Conservation (phyloP, 768 basidiomycete species). For the Termitomyces sp. region DNA sequence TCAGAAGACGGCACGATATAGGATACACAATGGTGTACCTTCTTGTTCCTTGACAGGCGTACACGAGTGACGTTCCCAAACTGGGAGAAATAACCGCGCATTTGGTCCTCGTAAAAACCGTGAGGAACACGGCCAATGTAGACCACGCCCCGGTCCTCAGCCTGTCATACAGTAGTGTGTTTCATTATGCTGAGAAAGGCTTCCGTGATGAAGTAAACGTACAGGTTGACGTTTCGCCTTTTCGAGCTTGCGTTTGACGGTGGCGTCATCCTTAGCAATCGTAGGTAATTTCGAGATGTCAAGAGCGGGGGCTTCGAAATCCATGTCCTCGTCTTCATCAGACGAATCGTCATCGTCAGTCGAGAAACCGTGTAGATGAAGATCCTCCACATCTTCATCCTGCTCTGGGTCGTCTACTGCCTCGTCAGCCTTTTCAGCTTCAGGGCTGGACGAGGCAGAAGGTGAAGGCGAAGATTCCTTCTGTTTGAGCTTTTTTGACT, state of each 20-base stretch:
- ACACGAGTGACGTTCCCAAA: conserved; percentile 88
- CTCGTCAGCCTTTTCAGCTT: conserved; percentile 15
- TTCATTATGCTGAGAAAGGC: conserved; percentile 1
- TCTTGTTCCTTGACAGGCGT: conserved; percentile 90
- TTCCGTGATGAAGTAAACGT: conserved; percentile 20
- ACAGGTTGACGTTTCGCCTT: conserved; percentile 65
- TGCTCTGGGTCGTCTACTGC: conserved; percentile 16
- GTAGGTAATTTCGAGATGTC: conserved; percentile 77
- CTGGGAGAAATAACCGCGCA: conserved; percentile 89
- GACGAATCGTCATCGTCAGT: conserved; percentile 75
- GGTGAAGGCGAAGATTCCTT: conserved; percentile 16
- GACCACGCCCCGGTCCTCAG: conserved; percentile 73
- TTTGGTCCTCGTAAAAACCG: conserved; percentile 95
- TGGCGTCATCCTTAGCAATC: conserved; percentile 81
- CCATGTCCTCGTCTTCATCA: conserved; percentile 57
- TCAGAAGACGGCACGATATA: background rate
- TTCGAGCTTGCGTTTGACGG: conserved; percentile 60
- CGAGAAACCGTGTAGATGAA: conserved; percentile 64
- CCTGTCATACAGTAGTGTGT: conserved; percentile 17
- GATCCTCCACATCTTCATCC: conserved; percentile 34
- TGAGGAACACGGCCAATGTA: conserved; percentile 91
- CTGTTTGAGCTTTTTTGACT: conserved; percentile 5
- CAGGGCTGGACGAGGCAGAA: background rate
- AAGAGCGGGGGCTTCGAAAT: conserved; percentile 45
- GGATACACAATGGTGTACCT: conserved; percentile 36